phyloP scores from a whole-genome alignment of 495 filamentous ascomycete genomes.

The Neurospora terricola region DNA sequence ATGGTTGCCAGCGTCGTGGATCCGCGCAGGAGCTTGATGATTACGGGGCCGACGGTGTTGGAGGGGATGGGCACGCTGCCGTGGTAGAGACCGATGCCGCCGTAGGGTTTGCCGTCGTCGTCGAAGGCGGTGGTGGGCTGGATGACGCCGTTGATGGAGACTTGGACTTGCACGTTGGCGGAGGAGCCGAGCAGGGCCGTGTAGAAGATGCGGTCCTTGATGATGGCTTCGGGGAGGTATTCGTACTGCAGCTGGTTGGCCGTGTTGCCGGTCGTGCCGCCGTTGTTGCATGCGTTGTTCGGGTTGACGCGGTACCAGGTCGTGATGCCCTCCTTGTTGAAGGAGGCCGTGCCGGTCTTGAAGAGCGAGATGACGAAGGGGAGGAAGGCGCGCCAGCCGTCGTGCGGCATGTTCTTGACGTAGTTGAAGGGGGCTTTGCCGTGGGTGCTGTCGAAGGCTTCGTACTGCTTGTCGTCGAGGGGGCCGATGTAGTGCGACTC shows the following conservation, averaged over 20 bases:
- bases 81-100: constrained; percentile 39
- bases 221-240: not conserved
- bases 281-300: constrained; percentile 16
- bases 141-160: constrained; percentile 6
- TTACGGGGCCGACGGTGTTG: constrained; percentile 37
- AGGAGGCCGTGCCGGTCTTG: constrained; percentile 23
- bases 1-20: not conserved
- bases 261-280: constrained; percentile 13
- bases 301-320: constrained; percentile 50
- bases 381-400: constrained; percentile 43
- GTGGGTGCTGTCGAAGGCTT: not conserved
- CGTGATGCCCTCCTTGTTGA: constrained; percentile 35
- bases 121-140: constrained; percentile 13
- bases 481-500: not conserved
- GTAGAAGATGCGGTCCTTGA: constrained; percentile 1
- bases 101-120: constrained; percentile 12
- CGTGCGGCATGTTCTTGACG: constrained; percentile 36
- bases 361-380: constrained; percentile 52
- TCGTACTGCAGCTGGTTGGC: constrained; percentile 2
- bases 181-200: not conserved
- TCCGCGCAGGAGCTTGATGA: constrained; percentile 26
- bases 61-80: constrained; percentile 32
- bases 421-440: constrained; percentile 6
- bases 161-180: not conserved
- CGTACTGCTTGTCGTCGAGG: not conserved